Percentiles rank a stretch among this genome's conserved stretches.
phyloP scores from a whole-genome alignment of 1,284 basidiomycete species.

The Serendipita sp. region DNA sequence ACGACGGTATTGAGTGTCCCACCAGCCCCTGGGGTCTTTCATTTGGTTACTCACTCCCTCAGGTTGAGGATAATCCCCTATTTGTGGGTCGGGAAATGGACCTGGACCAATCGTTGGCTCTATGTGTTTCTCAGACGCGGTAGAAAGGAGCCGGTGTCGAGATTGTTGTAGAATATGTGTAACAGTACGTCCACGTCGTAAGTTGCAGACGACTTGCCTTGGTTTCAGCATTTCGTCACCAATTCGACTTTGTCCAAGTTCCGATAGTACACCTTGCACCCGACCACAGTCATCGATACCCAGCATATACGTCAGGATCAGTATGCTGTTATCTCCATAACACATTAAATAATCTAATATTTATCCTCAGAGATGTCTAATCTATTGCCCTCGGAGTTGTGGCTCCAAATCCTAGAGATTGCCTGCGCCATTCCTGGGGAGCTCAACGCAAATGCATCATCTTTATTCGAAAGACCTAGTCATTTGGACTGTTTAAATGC shows the following conservation, averaged over 20 bases:
- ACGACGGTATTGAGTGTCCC: conserved; percentile 66
- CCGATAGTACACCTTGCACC: no score
- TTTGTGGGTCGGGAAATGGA: conserved; percentile 37
- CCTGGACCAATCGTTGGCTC: background rate
- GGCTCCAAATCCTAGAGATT: background rate
- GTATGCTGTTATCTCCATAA: no score
- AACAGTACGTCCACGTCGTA: no score
- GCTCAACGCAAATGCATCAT: background rate
- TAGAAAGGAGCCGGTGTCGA: no score
- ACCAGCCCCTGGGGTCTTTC: conserved; percentile 62
- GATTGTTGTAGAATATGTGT: no score
- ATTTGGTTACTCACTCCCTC: conserved; percentile 57
- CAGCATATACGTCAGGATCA: no score
- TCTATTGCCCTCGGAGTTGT: background rate
- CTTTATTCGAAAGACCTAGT: background rate
- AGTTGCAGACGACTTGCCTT: no score
- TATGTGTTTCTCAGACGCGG: background rate
- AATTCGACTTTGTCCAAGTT: no score
- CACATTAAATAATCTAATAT: no score
- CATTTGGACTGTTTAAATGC: background rate
- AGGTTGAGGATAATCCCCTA: conserved; percentile 64
- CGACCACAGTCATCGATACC: no score
- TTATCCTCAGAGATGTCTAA: no score
- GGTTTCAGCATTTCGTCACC: no score
- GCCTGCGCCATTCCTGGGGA: background rate